Base-by-base conservation (phyloP, 2,329 filamentous ascomycete genomes). In the Aspergillus versicolor region DNA sequence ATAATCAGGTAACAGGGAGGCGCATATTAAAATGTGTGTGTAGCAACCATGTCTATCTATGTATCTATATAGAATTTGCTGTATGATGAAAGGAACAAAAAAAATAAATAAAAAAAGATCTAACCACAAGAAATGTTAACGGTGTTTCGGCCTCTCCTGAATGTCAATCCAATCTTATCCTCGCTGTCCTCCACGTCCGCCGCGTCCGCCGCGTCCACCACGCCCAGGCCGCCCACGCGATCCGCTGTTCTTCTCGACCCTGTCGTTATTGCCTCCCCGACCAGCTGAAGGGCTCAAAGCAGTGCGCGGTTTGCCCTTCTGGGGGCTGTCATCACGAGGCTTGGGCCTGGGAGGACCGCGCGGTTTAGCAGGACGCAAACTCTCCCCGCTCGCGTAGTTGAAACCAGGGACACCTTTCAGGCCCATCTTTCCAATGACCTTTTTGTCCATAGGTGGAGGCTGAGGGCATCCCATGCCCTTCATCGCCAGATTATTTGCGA, bases 381-480 rank as follows among this genome's bases (percentile, higher is more conserved):
- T 52, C 15, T 42, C 44, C 19, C 60, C 56, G 12, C 12, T 48
- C 15, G 59, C 34, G 7, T 65, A 72, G 46, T 67, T 70, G 51
- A 75, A 65, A 8, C 73, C 73, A n/a, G 68, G 67, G 24, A 74
- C 67, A 47, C 69, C 69, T 62, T 75, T 75, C 53, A 75, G 46
- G 0, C 73, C 74, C 74, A 76, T 76, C 61, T 75, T 76, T 45
- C 68, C 70, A 51, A 75, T 56, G 27, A 70, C 64, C 59, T 67
- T 71, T 58, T 70, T 75, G 32, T 75, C 70, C 68, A 76, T 68
- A 8, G 65, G 60, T 1, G 74, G 74, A 30, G 70, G 65, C 50
- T 75, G 73, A 4, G 69, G 70, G 49, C 73, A 75, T 12, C 63
- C 65, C 67, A 76, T 74, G 11, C 68, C 74, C 5, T 73, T 48